Conservation (phyloP, 169 alveolate genomes). For the Plasmodium knowlesi region DNA sequence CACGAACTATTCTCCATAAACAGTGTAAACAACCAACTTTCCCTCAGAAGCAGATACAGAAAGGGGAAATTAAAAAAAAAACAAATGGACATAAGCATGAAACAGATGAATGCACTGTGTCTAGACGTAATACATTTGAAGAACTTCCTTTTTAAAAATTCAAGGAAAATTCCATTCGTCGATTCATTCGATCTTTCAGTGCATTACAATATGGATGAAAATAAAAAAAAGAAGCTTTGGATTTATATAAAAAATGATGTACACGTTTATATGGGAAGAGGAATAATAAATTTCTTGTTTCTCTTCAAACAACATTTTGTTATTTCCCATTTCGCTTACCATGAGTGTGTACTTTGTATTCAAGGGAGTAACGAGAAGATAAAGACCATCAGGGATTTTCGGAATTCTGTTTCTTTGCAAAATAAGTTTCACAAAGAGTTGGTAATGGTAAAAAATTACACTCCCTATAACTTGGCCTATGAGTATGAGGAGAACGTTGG, state of each 20-base stretch:
- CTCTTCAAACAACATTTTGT: slow-evolving; percentile 7
- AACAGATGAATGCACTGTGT: background rate
- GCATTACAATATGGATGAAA: slow-evolving; percentile 12
- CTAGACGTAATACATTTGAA: background rate
- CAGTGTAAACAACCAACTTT: slow-evolving; percentile 23
- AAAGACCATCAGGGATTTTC: background rate
- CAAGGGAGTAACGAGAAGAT: background rate
- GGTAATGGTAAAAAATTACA: slow-evolving; percentile 26
- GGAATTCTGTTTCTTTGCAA: background rate
- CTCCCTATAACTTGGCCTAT: slow-evolving; percentile 18
- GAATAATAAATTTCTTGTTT: slow-evolving; percentile 21
- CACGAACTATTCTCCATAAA: slow-evolving; percentile 44
- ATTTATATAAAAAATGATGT: slow-evolving; percentile 42
- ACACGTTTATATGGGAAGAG: slow-evolving; percentile 3
- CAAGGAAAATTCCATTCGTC: background rate
- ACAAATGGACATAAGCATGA: background rate
- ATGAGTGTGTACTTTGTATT: background rate
- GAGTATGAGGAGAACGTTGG: slow-evolving; percentile 40
- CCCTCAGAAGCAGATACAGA: background rate
- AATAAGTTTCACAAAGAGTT: background rate
- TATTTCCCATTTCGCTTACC: slow-evolving; percentile 12
- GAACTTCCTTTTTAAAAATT: slow-evolving; percentile 5
- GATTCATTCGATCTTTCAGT: slow-evolving; percentile 31
- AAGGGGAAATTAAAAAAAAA: slow-evolving; percentile 1
- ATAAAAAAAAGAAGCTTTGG: slow-evolving; percentile 14